Evolutionary conservation across 2,329 filamentous ascomycete genomes (phyloP).

Genomic region (Nothopassalora personata): DNA sequence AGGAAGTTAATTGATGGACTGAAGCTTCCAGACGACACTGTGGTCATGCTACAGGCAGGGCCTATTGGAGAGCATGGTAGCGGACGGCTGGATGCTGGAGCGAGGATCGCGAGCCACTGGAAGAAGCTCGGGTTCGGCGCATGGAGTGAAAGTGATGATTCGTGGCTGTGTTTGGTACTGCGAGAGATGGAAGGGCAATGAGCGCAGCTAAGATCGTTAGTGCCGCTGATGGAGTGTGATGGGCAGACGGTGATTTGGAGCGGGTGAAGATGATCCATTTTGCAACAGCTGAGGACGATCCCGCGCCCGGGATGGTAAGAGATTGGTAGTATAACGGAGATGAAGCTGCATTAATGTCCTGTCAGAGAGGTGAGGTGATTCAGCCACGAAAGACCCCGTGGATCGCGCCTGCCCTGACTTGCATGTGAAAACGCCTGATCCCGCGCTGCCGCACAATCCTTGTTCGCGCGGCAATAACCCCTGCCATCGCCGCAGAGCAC

Average conservation of each 20-base stretch:
- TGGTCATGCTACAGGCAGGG: constrained; percentile 18
- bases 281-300: no score
- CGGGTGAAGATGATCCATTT: no score
- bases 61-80: background rate
- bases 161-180: constrained; percentile 18
- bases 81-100: constrained; percentile 9
- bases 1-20: constrained; percentile 3
- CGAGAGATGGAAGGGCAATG: background rate
- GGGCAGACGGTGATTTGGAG: no score
- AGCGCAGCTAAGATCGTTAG: no score
- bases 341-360: no score
- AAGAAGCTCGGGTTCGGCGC: constrained; percentile 14
- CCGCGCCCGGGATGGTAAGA: no score
- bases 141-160: constrained; percentile 21
- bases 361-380: no score
- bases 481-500: background rate
- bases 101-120: constrained; percentile 19
- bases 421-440: background rate
- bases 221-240: no score
- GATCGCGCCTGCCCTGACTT: background rate
- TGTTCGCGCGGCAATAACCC: background rate
- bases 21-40: background rate
- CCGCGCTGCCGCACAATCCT: background rate
- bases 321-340: no score
- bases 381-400: background rate